phyloP scores from a whole-genome alignment of 2,329 filamentous ascomycete species.

The Cordyceps farinosa region DNA sequence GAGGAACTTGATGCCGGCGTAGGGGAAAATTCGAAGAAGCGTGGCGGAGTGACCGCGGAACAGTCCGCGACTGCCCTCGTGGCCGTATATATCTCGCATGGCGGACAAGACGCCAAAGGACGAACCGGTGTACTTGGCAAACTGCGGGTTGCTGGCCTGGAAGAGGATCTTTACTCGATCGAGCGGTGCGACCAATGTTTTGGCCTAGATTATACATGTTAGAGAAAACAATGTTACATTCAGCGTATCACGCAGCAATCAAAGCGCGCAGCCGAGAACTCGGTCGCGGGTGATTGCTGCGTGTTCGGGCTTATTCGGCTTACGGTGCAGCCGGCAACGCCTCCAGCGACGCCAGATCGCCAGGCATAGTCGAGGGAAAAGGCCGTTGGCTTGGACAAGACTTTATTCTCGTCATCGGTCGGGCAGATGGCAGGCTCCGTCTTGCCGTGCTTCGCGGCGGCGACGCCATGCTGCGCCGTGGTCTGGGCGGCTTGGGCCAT shows the following conservation, averaged over 20 bases:
- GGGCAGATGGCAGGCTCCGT: slow-evolving; percentile 43
- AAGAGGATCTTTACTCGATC: slow-evolving; percentile 99
- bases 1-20: slow-evolving; percentile 96
- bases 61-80: slow-evolving; percentile 71
- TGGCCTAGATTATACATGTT: slow-evolving; percentile 58
- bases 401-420: slow-evolving; percentile 45
- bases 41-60: slow-evolving; percentile 95
- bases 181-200: slow-evolving; percentile 91
- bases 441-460: slow-evolving; percentile 28
- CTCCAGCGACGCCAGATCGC: slow-evolving; percentile 81
- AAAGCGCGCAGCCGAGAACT: background rate
- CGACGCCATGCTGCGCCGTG: slow-evolving; percentile 29
- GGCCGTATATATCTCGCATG: slow-evolving; percentile 75
- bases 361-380: slow-evolving; percentile 79
- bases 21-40: slow-evolving; percentile 90
- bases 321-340: slow-evolving; percentile 88
- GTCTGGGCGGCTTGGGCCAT: slow-evolving; percentile 49
- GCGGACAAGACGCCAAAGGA: slow-evolving; percentile 82
- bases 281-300: too few relatives aligned
- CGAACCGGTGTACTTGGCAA: slow-evolving; percentile 85
- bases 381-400: slow-evolving; percentile 46
- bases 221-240: background rate
- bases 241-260: background rate
- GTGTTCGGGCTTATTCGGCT: slow-evolving; percentile 32
- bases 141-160: slow-evolving; percentile 90